Percentiles rank a stretch among this genome's conserved stretches.
Conservation (phyloP, 2,329 filamentous ascomycete species). For the Curvularia sp. region DNA sequence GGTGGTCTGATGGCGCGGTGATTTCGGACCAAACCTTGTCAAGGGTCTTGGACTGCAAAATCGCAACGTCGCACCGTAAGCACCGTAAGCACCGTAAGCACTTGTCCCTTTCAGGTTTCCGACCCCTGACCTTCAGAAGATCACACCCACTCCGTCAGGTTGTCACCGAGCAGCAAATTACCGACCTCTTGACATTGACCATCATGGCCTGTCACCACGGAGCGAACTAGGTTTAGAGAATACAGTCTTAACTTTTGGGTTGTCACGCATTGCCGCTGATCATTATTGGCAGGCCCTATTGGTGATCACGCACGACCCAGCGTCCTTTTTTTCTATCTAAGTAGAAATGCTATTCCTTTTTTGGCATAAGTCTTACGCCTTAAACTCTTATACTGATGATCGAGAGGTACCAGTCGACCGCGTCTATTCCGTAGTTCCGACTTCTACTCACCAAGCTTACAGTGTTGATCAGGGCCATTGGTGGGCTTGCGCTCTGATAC, state of each 20-base stretch:
- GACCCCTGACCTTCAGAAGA: background rate
- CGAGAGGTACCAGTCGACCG: background rate
- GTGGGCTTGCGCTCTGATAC: background rate
- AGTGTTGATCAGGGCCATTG: background rate
- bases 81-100: background rate
- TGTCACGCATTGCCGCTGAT: conserved; percentile 6
- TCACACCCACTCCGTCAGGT: background rate
- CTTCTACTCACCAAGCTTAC: background rate
- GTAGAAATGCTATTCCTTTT: background rate
- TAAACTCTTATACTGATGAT: background rate
- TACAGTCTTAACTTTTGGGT: background rate
- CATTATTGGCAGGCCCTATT: conserved; percentile 8
- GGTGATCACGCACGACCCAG: conserved; percentile 10
- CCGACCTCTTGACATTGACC: background rate
- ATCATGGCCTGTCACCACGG: background rate
- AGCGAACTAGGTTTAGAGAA: background rate
- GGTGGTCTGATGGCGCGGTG: background rate
- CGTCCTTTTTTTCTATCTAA: background rate
- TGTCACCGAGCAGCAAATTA: background rate
- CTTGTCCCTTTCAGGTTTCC: background rate
- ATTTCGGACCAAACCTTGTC: background rate
- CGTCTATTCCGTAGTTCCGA: background rate
- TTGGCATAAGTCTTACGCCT: background rate
- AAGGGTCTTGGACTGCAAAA: background rate
- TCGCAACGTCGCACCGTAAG: background rate